Percentiles rank a stretch among this genome's conserved stretches.
Conservation (phyloP, 2,329 filamentous ascomycete genomes). For the Botryotinia calthae region DNA sequence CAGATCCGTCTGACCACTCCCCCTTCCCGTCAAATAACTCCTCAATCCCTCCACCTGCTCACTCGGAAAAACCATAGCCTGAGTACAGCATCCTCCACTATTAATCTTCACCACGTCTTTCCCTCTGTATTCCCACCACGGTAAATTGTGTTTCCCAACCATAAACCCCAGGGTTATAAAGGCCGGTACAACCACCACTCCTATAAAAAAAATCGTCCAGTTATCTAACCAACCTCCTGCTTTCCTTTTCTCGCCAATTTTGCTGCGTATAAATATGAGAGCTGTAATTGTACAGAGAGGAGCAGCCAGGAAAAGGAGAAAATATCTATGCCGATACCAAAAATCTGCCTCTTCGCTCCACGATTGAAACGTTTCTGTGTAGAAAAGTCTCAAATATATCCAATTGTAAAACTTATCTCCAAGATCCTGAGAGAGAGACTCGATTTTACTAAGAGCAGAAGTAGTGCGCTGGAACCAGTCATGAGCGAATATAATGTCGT, state of each 20-base stretch:
- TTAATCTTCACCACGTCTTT: conserved; percentile 24
- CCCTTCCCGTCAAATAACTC: neutral
- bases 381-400: conserved; percentile 31
- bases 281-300: neutral
- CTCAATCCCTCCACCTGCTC: neutral
- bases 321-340: conserved; percentile 23
- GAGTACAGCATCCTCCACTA: conserved; percentile 27
- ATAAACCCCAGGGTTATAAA: conserved; percentile 25
- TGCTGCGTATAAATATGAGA: conserved; percentile 5
- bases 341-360: conserved; percentile 24
- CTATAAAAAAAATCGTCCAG: conserved; percentile 6
- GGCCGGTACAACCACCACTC: conserved; percentile 22
- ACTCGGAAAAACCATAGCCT: conserved; percentile 27
- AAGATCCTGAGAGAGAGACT: conserved; percentile 12
- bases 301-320: conserved; percentile 6
- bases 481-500: conserved; percentile 41
- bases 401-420: conserved; percentile 16
- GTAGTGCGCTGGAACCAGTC: conserved; percentile 40
- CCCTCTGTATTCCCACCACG: conserved; percentile 12
- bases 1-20: neutral
- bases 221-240: neutral
- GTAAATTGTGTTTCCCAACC: conserved; percentile 27
- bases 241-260: neutral
- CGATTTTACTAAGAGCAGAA: conserved; percentile 22
- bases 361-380: conserved; percentile 25